phyloP scores from a whole-genome alignment of 768 basidiomycete species.

The Russula emetica region DNA sequence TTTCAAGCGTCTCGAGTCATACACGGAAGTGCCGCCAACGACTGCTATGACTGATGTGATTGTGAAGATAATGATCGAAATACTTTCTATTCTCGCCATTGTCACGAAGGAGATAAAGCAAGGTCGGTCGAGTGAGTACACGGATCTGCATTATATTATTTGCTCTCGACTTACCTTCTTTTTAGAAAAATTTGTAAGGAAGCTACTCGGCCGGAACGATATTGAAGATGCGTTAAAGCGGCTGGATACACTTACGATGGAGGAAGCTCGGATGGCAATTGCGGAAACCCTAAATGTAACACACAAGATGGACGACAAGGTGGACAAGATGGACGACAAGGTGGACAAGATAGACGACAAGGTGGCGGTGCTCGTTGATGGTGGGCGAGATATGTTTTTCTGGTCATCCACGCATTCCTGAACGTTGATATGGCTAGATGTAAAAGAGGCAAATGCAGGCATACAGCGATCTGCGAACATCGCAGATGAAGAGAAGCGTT shows the following conservation, averaged over 20 bases:
- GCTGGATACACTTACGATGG: slow-evolving; percentile 2
- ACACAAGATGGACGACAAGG: not conserved
- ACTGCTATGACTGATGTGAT: not conserved
- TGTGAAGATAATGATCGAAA: slow-evolving; percentile 1
- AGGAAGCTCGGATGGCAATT: slow-evolving; percentile 1
- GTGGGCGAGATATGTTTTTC: not conserved
- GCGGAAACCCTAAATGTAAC: not conserved
- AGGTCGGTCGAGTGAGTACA: not conserved
- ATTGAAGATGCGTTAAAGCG: not conserved
- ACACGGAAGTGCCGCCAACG: not conserved
- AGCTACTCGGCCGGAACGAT: slow-evolving; percentile 2
- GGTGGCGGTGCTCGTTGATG: not conserved
- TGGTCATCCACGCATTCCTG: not conserved
- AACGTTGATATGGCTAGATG: not conserved
- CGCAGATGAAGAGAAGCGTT: slow-evolving; percentile 3
- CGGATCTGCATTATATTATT: not conserved
- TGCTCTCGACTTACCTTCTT: not conserved
- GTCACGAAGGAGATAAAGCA: slow-evolving; percentile 1
- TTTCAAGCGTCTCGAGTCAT: slow-evolving; percentile 5
- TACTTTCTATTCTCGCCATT: slow-evolving; percentile 5
- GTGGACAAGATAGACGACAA: not conserved
- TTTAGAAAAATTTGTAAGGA: not conserved
- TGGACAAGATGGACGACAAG: not conserved
- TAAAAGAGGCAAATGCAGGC: not conserved
- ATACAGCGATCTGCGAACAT: not conserved